Base-by-base conservation (phyloP, 495 filamentous ascomycete genomes). In the Neurospora tetraspora region DNA sequence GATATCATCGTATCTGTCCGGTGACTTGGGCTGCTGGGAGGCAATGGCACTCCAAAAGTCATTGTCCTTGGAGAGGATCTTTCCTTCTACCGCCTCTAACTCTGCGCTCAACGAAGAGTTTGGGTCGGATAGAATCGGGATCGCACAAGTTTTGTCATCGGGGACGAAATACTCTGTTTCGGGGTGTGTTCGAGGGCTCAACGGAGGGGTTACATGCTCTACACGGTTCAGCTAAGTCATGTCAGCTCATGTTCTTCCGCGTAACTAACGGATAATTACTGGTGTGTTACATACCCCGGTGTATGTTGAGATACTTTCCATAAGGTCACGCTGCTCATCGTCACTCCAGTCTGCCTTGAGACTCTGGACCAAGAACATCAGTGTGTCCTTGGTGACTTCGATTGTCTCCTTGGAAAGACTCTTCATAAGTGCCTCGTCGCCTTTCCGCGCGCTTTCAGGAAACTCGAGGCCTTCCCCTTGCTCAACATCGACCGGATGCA, bases 171-270 rank as follows among this genome's bases (percentile, higher is more conserved):
- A 81, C 23, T 80, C 77, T 2, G 53, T 45, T 14, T 74, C 45
- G 2, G 82, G 69, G 10, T 81, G 82, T 6, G 79, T 74, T 20
- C 80, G 69, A 3, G 89, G 89, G 45, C 88, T 85, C 12, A 92
- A 78, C 14, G 88, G 89, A 38, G 90, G 90, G 12, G 89, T 89
- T 37, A 91, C 47, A 34, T 78, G 82, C 43, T 83, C 78, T 11
- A 34, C 77, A 72, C 7, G 74, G 76, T 71, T 71, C 71, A 45
- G 82, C 77, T 53, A 14, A 3, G 37, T 73, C 69, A 20, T 47
- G 37, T 72, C 70, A 72, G 73, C 37, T 74, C 9, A 36, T 76
- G 72, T 34, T 5, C n/a, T 65, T 34, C 2, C 12, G 3, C 2
- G 53, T 40, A 10, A 7, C 27, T 16, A 3, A 34, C 12, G 53